Evolutionary conservation across 106 monocot species (phyloP).

Genomic region (Cymbidium sinense): DNA sequence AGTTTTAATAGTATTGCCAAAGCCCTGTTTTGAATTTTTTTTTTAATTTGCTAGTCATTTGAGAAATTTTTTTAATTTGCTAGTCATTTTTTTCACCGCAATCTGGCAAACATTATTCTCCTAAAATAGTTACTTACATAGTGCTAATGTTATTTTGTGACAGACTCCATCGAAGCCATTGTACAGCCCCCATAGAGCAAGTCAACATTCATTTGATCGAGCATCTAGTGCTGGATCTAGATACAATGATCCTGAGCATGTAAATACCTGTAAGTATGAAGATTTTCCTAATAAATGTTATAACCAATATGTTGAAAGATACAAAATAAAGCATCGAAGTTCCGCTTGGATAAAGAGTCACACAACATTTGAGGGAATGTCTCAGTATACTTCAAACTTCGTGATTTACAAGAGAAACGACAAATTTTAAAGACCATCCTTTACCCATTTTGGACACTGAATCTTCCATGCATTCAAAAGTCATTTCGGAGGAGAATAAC

Average conservation of each 20-base stretch:
- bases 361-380: constrained; percentile 86
- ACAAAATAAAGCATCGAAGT: constrained; percentile 39
- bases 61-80: too few relatives aligned
- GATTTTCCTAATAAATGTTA: constrained; percentile 72
- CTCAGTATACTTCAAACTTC: constrained; percentile 42
- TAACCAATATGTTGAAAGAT: constrained; percentile 41
- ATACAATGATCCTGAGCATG: constrained; percentile 33
- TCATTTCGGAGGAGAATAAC: constrained; percentile 21
- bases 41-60: neutral
- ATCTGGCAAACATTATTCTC: too few relatives aligned
- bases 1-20: too few relatives aligned
- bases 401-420: constrained; percentile 53
- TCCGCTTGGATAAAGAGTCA: constrained; percentile 52
- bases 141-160: neutral
- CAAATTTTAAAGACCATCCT: constrained; percentile 23
- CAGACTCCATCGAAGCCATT: constrained; percentile 41
- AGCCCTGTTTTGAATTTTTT: neutral
- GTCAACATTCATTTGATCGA: constrained; percentile 24
- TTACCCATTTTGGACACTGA: constrained; percentile 23
- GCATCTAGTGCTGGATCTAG: constrained; percentile 28
- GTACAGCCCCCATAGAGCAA: constrained; percentile 25
- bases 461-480: constrained; percentile 24
- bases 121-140: neutral
- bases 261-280: constrained; percentile 33
- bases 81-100: too few relatives aligned